These are phyloP conservation scores for Nymphaea thermarum DNA, from an alignment of 164 flowering plant genomes.

Conservation along the genomic window DNA sequence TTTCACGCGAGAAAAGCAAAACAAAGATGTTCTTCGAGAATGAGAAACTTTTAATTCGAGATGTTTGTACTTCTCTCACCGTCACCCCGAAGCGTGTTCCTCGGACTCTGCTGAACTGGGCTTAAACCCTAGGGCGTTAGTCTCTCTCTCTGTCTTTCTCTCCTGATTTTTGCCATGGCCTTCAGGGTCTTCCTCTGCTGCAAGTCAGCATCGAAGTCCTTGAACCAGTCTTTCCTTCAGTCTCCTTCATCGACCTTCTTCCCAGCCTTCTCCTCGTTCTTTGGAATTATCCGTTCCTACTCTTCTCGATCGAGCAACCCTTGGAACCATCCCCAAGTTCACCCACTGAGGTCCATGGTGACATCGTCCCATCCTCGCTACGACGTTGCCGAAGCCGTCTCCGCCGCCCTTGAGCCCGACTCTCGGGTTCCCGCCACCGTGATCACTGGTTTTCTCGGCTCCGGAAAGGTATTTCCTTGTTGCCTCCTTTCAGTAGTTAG, in stretches of 20 bases:
- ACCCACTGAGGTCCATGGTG: slow-evolving; percentile 18
- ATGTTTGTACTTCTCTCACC: too few species aligned
- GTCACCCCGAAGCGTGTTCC: too few species aligned
- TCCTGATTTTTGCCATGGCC: slow-evolving; percentile 6
- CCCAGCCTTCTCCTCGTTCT: slow-evolving; percentile 3
- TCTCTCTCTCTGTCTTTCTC: neutral
- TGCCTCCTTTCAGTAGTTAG: neutral
- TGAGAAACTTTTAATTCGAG: too few species aligned
- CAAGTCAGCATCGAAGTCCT: slow-evolving; percentile 7
- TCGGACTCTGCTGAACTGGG: too few species aligned
- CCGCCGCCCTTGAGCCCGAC: slow-evolving; percentile 20
- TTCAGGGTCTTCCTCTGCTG: slow-evolving; percentile 5
- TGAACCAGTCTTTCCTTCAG: slow-evolving; percentile 3
- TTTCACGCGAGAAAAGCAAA: too few species aligned
- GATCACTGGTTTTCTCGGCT: slow-evolving; percentile 86
- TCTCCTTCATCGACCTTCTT: slow-evolving; percentile 1
- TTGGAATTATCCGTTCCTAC: slow-evolving; percentile 13
- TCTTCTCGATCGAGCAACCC: slow-evolving; percentile 1
- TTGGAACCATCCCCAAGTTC: neutral
- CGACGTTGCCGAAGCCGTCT: slow-evolving; percentile 12
- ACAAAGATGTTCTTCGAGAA: too few species aligned
- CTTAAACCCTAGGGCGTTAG: neutral
- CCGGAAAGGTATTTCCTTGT: slow-evolving; percentile 58
- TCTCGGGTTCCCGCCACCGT: slow-evolving; percentile 79
- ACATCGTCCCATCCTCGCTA: slow-evolving; percentile 12